Conservation (phyloP, 1,284 basidiomycete genomes). For the Boletus mariae region DNA sequence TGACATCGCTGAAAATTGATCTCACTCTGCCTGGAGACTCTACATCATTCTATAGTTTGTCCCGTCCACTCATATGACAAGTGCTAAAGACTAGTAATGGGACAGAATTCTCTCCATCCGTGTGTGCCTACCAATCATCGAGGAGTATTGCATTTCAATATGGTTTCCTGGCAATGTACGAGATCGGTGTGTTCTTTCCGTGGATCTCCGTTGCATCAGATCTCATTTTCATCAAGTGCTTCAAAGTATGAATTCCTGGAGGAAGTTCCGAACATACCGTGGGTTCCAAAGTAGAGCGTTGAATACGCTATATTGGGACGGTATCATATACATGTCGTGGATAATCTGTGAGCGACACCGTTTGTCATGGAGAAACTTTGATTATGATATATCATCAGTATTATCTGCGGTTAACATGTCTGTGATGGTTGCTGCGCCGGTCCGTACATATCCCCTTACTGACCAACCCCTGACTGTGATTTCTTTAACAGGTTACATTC, state of each 20-base stretch:
- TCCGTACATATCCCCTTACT: conserved; percentile 8
- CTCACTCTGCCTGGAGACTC: conserved; percentile 20
- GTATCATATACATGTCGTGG: conserved; percentile 28
- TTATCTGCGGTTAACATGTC: conserved; percentile 19
- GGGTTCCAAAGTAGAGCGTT: conserved; percentile 15
- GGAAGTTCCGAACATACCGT: conserved; percentile 26
- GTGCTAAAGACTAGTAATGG: not conserved
- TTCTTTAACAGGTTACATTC: conserved; percentile 15
- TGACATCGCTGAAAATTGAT: conserved; percentile 6
- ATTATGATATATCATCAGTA: conserved; percentile 10
- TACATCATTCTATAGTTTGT: conserved; percentile 22
- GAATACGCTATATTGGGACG: conserved; percentile 28
- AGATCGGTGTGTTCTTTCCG: conserved; percentile 22
- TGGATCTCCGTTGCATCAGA: not conserved
- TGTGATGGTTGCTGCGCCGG: conserved; percentile 20
- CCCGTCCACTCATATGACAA: not conserved
- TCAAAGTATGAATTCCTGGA: conserved; percentile 27
- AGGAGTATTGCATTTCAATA: conserved; percentile 18
- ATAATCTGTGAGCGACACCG: conserved; percentile 20
- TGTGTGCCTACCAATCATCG: conserved; percentile 17
- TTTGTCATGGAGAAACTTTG: not conserved
- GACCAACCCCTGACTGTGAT: not conserved
- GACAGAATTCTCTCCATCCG: conserved; percentile 23
- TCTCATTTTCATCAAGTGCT: conserved; percentile 19
- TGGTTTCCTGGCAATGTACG: conserved; percentile 22